These are phyloP conservation scores for Pythium pyrilobum DNA, from an alignment of 352 stramenopile genomes.

Conservation along the genomic window DNA sequence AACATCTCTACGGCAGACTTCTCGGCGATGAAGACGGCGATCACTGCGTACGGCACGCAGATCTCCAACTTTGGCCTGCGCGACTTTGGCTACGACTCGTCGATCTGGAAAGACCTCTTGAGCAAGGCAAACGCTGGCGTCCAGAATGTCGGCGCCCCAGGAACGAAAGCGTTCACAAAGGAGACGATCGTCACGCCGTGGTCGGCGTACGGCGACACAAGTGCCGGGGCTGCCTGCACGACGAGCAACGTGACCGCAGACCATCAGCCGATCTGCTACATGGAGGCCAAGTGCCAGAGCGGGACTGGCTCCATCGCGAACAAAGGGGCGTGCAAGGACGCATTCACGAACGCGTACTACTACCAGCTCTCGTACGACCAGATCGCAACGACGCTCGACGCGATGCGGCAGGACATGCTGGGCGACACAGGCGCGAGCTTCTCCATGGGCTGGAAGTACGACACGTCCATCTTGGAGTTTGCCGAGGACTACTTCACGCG, in stretches of 20 bases:
- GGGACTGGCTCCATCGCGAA: slow-evolving; percentile 2
- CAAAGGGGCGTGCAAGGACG: slow-evolving; percentile 38
- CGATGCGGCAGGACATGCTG: slow-evolving; percentile 71
- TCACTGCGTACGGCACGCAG: slow-evolving; percentile 36
- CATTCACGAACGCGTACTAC: slow-evolving; percentile 51
- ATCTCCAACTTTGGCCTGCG: slow-evolving; percentile 47
- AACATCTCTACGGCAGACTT: slow-evolving; percentile 40
- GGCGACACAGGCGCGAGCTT: slow-evolving; percentile 62
- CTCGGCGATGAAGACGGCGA: slow-evolving; percentile 25
- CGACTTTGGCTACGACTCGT: slow-evolving; percentile 64
- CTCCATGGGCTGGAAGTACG: slow-evolving; percentile 53
- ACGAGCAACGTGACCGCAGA: slow-evolving; percentile 29
- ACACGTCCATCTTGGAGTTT: slow-evolving; percentile 60
- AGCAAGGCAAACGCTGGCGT: slow-evolving; percentile 32
- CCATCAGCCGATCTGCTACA: slow-evolving; percentile 54
- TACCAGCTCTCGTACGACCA: slow-evolving; percentile 60
- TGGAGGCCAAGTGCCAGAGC: slow-evolving; percentile 40
- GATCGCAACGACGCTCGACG: slow-evolving; percentile 47
- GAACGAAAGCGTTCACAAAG: slow-evolving; percentile 30
- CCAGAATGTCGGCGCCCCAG: slow-evolving; percentile 10
- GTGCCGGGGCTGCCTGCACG: slow-evolving; percentile 19
- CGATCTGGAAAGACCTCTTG: slow-evolving; percentile 37
- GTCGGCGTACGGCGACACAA: slow-evolving; percentile 33
- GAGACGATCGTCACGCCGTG: slow-evolving; percentile 64
- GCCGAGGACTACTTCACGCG: slow-evolving; percentile 49